Evolutionary conservation across 1,139 yeast species (phyloP), one percentile per base, ranked within the genome.

Genomic region (Yamadazyma diddensiae): DNA sequence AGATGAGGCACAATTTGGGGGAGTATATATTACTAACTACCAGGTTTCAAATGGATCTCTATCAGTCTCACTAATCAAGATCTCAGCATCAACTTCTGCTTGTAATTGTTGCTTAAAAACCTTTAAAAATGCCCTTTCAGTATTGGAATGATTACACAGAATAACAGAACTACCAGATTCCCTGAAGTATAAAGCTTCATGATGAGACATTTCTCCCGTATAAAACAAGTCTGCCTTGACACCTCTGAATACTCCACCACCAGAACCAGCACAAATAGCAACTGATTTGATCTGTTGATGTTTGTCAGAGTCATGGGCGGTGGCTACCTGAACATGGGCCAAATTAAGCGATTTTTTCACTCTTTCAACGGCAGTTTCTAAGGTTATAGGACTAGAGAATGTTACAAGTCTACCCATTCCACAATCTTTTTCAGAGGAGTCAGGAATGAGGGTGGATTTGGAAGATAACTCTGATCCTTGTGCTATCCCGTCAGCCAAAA

Each of bases 201-300:
- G 98, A 52, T 92, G 98, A 13, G 95, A 82, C 42, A 94, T 62
- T 52, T 94, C 98, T 1, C 99, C 99, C 0, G 98, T 90, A 49
- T 79, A 76, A 53, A 73, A 83, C 25, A 88, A 65, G 49, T 92
- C 98, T 0, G 90, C 94, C 6, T 69, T 47, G 2, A 75, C 77
- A 0, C 82, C 81, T 33, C 62, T 60, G 49, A 84, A 73, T 0
- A 84, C 79, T 0, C 77, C 64, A 1, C 85, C 80, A 0, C 99
- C 99, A 4, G 96, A 85, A 0, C 99, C 99, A 3, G 98, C 98
- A 58, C 99, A 92, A 15, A 92, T 57, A 1, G 97, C 97, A n/a
- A 88, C 66, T 0, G 70, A 65, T 15, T 54, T 56, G 25, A 84
- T 64, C 10, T 39, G 34, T 5, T 57, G 59, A 9, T 45, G 43